phyloP scores from a whole-genome alignment of 805 yeast genomes.

The Candida insectalens region DNA sequence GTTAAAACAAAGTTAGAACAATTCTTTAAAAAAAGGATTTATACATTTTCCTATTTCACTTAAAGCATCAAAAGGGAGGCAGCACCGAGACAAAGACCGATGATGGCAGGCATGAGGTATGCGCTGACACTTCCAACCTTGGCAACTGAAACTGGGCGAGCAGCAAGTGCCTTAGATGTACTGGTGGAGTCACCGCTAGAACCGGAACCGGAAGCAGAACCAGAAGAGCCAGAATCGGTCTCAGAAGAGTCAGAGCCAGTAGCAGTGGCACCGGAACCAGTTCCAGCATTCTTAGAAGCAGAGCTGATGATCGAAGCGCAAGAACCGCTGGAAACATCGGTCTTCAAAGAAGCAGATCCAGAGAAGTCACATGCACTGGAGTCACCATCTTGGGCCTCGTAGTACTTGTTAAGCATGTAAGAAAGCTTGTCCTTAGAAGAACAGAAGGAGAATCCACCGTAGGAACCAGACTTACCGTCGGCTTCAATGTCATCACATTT shows the following conservation, averaged over 20 bases:
- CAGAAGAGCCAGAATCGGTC: neutral
- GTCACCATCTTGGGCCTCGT: conserved; percentile 32
- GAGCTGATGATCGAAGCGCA: conserved; percentile 41
- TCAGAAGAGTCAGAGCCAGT: neutral
- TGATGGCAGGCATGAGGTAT: conserved; percentile 18
- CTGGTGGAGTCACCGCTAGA: neutral
- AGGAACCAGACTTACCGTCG: conserved; percentile 55
- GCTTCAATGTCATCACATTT: conserved; percentile 54
- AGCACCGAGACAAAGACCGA: conserved; percentile 7
- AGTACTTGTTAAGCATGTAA: conserved; percentile 57
- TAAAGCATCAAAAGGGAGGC: conserved; percentile 1
- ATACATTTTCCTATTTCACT: neutral
- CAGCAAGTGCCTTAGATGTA: neutral
- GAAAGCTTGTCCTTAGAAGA: conserved; percentile 60
- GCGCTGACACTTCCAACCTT: conserved; percentile 7
- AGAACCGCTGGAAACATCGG: conserved; percentile 29
- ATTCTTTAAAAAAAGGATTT: neutral
- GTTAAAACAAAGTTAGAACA: neutral
- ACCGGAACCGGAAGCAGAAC: neutral
- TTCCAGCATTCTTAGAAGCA: conserved; percentile 24
- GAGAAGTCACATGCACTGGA: conserved; percentile 57
- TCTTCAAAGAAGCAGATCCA: conserved; percentile 55
- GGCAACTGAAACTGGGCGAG: neutral
- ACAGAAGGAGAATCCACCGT: conserved; percentile 73
- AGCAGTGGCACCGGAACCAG: neutral